Conservation (phyloP, 306 rosid genomes). For the Pyrus pyrifolia region DNA sequence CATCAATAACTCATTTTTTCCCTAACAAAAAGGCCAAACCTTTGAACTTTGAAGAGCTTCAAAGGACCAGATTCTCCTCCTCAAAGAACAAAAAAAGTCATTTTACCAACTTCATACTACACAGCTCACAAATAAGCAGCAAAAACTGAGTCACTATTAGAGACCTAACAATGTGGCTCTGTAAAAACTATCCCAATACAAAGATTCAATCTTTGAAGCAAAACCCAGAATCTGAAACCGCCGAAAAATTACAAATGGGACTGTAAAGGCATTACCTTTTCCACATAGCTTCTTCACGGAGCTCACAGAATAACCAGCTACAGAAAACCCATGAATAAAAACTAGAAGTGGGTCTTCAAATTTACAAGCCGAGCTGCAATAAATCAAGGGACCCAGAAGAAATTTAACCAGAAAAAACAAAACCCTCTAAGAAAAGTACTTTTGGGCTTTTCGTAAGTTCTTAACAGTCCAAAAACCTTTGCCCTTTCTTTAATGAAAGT, state of each 20-base stretch:
- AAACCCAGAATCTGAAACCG: constrained; percentile 7
- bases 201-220: constrained; percentile 23
- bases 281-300: constrained; percentile 9
- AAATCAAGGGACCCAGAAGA: constrained; percentile 60
- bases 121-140: constrained; percentile 14
- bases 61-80: constrained; percentile 15
- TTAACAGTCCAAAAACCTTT: constrained; percentile 14
- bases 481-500: constrained; percentile 32
- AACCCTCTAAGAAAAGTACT: constrained; percentile 3
- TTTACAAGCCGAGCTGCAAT: constrained; percentile 40
- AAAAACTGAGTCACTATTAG: constrained; percentile 24
- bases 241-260: constrained; percentile 1
- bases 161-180: constrained; percentile 48
- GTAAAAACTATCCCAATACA: constrained; percentile 10
- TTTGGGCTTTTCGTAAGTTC: background rate
- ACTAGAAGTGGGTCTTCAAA: constrained; percentile 32
- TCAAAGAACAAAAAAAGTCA: background rate
- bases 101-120: constrained; percentile 21
- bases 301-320: constrained; percentile 16
- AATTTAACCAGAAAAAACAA: constrained; percentile 17
- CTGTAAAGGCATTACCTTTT: constrained; percentile 19
- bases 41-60: constrained; percentile 16
- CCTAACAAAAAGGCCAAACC: constrained; percentile 6
- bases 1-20: constrained; percentile 8
- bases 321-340: constrained; percentile 35